Base-by-base conservation (phyloP, 1,284 basidiomycete genomes). In the Melampsora larici-populina region DNA sequence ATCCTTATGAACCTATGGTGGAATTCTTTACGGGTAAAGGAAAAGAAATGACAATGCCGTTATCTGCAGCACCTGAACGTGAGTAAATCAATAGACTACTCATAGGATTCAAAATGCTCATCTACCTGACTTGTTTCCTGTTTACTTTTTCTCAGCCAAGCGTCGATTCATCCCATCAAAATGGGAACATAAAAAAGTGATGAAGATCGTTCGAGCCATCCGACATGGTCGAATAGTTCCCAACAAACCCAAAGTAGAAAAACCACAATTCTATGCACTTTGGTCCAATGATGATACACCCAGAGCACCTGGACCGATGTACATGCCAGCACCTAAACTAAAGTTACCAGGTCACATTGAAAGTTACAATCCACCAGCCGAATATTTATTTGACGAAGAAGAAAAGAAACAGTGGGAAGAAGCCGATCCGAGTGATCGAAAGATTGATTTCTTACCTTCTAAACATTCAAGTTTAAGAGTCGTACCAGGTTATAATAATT, bases 161-260 rank as follows among this genome's bases (percentile, higher is more conserved):
- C 89, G 93, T 71, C 89, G 97, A 73, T 99, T 96, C 89, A 89
- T 98, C 7, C 93, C 96, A 17, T 96, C 93, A 86, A 99, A 97
- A 87, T 99, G 97, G 97, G 97, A 99, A 86, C 97, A 98, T 86
- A 91, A 97, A 88, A 99, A 99, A 89, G 94, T 92, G 81, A 97
- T 99, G 94, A 99, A 99, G 89, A 98, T 99, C 81, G 96, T 99
- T 79, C 93, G 95, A 72, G 96, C 96, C 18, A 99, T 99, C 82
- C 90, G 97, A 29, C 90, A 94, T 86, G 97, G 97, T 55, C 90
- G 93, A 48, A 99, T 99, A 81, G 83, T 94, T 6, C 92, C 94
- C 62, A 90, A 91, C 80, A 97, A 94, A 85, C 92, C 94, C 4
- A 86, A 89, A 0, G 88, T 89, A n/a, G 83, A 86, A 67, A 90